A percentile compares a stretch with the other conserved stretches of the same genome.
Conservation (phyloP, 306 rosid genomes). For the Citrullus amarus region DNA sequence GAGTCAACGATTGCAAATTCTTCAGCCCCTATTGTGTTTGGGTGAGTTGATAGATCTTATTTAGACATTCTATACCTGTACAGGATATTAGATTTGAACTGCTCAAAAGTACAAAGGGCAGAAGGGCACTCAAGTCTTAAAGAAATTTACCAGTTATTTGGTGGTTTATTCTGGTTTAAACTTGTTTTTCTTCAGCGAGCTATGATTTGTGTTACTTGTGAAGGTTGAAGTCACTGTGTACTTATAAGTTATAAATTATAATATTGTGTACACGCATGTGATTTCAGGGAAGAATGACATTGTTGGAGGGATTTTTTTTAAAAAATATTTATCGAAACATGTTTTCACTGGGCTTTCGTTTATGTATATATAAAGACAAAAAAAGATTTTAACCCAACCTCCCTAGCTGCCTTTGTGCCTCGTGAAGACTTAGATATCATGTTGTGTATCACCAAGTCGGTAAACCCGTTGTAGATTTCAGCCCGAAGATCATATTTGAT, state of each 20-base stretch:
- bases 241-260: background rate
- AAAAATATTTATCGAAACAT: background rate
- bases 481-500: background rate
- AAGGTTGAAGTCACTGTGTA: background rate
- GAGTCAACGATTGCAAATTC: conserved; percentile 47
- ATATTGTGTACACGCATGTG: background rate
- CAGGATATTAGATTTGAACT: background rate
- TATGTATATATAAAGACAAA: background rate
- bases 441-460: background rate
- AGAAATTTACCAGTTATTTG: background rate
- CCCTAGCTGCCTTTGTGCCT: background rate
- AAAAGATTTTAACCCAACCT: background rate
- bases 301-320: background rate
- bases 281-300: background rate
- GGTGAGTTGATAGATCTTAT: conserved; percentile 39
- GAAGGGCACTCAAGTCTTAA: background rate
- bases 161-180: background rate
- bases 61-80: background rate
- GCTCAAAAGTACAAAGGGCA: background rate
- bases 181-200: too few relatives aligned
- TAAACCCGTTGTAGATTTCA: background rate
- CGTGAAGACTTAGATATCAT: background rate
- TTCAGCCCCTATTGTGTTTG: conserved; percentile 63
- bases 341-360: background rate
- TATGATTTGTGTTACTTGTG: background rate